Conservation (phyloP, 164 flowering plant species). For the Euptelea pleiosperma region DNA sequence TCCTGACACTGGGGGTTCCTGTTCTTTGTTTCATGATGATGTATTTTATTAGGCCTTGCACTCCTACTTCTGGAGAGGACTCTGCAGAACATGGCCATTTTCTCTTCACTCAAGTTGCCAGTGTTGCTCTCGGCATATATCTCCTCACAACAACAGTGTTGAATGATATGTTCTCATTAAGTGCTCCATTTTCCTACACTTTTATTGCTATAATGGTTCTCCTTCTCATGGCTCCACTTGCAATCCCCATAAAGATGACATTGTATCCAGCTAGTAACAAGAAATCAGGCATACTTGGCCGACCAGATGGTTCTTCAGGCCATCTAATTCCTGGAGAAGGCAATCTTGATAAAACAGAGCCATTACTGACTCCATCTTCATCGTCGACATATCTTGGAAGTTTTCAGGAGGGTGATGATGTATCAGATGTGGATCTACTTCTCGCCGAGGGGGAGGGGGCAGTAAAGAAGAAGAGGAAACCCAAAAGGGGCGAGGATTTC, state of each 20-base stretch:
- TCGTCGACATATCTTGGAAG: slow-evolving; percentile 51
- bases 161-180: slow-evolving; percentile 34
- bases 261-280: slow-evolving; percentile 36
- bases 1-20: slow-evolving; percentile 81
- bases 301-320: slow-evolving; percentile 30
- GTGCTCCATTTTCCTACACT: slow-evolving; percentile 36
- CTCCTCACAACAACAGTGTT: slow-evolving; percentile 64
- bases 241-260: slow-evolving; percentile 87
- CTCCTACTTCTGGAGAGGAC: slow-evolving; percentile 67
- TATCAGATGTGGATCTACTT: slow-evolving; percentile 62
- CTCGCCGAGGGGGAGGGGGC: slow-evolving; percentile 94
- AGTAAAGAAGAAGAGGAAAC: slow-evolving; percentile 73
- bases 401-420: slow-evolving; percentile 44
- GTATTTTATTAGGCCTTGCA: slow-evolving; percentile 72
- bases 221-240: slow-evolving; percentile 78
- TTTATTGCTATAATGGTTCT: slow-evolving; percentile 56
- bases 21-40: slow-evolving; percentile 54
- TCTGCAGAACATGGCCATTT: slow-evolving; percentile 55
- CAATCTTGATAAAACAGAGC: slow-evolving; percentile 33
- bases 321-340: slow-evolving; percentile 27
- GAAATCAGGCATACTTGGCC: slow-evolving; percentile 25
- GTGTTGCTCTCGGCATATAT: slow-evolving; percentile 62
- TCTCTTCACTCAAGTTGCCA: slow-evolving; percentile 61
- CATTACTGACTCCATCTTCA: slow-evolving; percentile 49
- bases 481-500: slow-evolving; percentile 86